These are phyloP conservation scores for Colletotrichum falcatum DNA, from an alignment of 2,329 filamentous ascomycete genomes.

Conservation along the genomic window DNA sequence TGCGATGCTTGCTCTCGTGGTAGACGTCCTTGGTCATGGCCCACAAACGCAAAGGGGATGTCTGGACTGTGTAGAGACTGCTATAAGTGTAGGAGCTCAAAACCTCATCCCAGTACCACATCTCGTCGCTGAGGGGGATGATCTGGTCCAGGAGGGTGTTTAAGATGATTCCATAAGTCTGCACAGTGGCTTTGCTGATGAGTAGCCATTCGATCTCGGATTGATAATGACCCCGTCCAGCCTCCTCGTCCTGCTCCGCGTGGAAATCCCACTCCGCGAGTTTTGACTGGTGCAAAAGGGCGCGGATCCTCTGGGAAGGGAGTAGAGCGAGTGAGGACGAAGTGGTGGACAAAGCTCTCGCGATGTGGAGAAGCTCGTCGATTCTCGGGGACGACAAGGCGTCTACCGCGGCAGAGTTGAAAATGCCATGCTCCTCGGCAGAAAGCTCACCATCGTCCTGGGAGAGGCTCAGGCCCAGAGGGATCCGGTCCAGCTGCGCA, in stretches of 20 bases:
- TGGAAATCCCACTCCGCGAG: constrained; percentile 53
- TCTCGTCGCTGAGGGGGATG: constrained; percentile 84
- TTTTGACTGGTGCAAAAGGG: constrained; percentile 72
- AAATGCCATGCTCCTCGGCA: constrained; percentile 50
- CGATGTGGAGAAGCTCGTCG: constrained; percentile 73
- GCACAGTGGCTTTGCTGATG: constrained; percentile 90
- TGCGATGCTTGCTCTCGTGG: constrained; percentile 61
- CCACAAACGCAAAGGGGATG: constrained; percentile 81
- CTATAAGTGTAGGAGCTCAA: constrained; percentile 82
- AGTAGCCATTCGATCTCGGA: constrained; percentile 90
- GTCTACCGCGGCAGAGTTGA: constrained; percentile 49
- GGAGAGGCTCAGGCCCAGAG: constrained; percentile 52
- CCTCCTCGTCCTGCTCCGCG: constrained; percentile 45
- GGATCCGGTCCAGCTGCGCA: constrained; percentile 73
- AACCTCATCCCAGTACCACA: constrained; percentile 96
- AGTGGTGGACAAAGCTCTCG: constrained; percentile 78
- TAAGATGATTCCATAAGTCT: constrained; percentile 85
- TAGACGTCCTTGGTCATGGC: constrained; percentile 78
- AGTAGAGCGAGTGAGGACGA: constrained; percentile 73
- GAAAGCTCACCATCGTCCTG: constrained; percentile 44
- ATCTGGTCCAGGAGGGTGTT: constrained; percentile 85
- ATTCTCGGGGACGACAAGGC: constrained; percentile 66
- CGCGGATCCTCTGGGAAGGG: constrained; percentile 68
- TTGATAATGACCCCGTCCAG: constrained; percentile 54
- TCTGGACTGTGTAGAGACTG: constrained; percentile 87